Percentiles rank a stretch among this genome's conserved stretches.
Evolutionary conservation across 768 basidiomycete genomes (phyloP).

Genomic region (Chlorophyllum brunneum): DNA sequence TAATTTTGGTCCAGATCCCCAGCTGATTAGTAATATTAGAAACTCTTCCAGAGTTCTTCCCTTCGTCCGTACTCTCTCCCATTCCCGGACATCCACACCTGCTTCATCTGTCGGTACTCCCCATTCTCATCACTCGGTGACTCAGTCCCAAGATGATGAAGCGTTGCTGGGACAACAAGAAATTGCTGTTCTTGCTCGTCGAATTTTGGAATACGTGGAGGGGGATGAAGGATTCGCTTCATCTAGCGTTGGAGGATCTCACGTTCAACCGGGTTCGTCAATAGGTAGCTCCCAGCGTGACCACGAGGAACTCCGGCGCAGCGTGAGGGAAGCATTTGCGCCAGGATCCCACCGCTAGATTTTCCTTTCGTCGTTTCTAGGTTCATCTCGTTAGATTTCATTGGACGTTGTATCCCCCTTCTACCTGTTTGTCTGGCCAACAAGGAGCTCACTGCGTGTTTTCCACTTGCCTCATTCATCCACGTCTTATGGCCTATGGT

Average conservation of each 20-base stretch:
- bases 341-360: conserved; percentile 53
- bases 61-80: conserved; percentile 81
- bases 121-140: conserved; percentile 63
- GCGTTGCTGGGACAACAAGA: conserved; percentile 88
- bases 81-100: conserved; percentile 64
- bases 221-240: conserved; percentile 61
- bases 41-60: conserved; percentile 76
- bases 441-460: conserved; percentile 12
- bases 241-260: conserved; percentile 60
- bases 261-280: conserved; percentile 67
- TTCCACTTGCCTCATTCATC: conserved; percentile 13
- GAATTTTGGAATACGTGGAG: conserved; percentile 87
- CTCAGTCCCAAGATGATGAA: conserved; percentile 58
- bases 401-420: conserved; percentile 15
- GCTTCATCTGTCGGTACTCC: conserved; percentile 75
- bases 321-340: conserved; percentile 80
- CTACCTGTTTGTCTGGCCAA: conserved; percentile 3
- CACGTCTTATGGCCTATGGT: conserved; percentile 7
- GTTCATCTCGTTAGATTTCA: conserved; percentile 13
- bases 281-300: conserved; percentile 60
- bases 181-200: conserved; percentile 79
- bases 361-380: conserved; percentile 15
- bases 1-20: conserved; percentile 55
- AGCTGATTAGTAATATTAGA: conserved; percentile 88
- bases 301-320: conserved; percentile 79